These are phyloP conservation scores for Cardamine resedifolia DNA, from an alignment of 345 rosid genomes.

Conservation along the genomic window DNA sequence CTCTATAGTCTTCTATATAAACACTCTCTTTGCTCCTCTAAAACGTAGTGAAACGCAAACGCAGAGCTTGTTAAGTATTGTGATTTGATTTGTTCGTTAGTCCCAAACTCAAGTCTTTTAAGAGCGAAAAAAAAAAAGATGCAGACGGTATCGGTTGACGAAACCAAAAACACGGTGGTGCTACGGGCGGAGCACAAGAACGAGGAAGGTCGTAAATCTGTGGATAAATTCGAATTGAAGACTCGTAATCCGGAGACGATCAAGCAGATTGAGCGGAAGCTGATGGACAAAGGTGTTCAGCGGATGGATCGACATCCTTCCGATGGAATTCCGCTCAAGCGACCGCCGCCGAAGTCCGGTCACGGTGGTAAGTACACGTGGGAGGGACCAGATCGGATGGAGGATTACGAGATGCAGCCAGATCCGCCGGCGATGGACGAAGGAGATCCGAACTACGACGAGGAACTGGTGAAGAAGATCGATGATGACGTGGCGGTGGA, in stretches of 20 bases:
- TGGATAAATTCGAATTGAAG: constrained; percentile 46
- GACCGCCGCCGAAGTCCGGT: constrained; percentile 68
- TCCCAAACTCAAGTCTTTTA: no score
- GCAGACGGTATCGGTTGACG: constrained; percentile 42
- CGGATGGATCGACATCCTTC: constrained; percentile 79
- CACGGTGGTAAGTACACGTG: constrained; percentile 93
- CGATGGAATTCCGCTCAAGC: constrained; percentile 54
- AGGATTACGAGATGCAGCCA: constrained; percentile 51
- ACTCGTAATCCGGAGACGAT: constrained; percentile 56
- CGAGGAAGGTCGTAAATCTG: constrained; percentile 52
- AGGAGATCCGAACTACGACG: constrained; percentile 80
- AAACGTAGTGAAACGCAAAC: background rate
- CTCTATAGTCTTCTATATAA: constrained; percentile 7
- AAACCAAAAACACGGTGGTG: constrained; percentile 50
- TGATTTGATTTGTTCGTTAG: background rate
- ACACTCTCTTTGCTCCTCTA: background rate
- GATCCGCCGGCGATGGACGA: constrained; percentile 66
- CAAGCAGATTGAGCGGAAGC: constrained; percentile 65
- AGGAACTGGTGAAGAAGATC: constrained; percentile 45
- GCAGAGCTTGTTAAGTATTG: background rate
- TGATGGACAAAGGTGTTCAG: constrained; percentile 62
- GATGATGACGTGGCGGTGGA: constrained; percentile 46
- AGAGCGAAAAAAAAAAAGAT: background rate
- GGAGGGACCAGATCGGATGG: constrained; percentile 62
- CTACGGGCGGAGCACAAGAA: constrained; percentile 45